These are phyloP conservation scores for Agrocybe chaxingu DNA, from an alignment of 768 basidiomycete species.

Conservation along the genomic window DNA sequence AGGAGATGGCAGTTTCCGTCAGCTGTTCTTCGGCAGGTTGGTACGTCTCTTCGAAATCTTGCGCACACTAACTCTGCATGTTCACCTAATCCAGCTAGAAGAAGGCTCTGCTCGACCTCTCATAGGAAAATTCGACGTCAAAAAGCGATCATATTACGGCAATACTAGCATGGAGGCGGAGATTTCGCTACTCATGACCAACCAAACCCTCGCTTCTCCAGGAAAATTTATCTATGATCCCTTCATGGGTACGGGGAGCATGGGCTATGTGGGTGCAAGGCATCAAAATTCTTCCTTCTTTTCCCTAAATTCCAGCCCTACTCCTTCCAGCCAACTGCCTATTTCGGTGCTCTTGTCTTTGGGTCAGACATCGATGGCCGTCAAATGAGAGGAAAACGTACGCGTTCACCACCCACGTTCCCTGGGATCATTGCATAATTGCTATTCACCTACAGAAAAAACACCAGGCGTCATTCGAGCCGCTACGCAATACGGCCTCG, in stretches of 20 bases:
- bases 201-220: slow-evolving; percentile 86
- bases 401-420: slow-evolving; percentile 4
- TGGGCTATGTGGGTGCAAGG: slow-evolving; percentile 65
- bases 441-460: slow-evolving; percentile 25
- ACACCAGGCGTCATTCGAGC: slow-evolving; percentile 75
- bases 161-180: slow-evolving; percentile 99
- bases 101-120: slow-evolving; percentile 69
- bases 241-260: slow-evolving; percentile 90
- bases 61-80: background rate
- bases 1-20: slow-evolving; percentile 64
- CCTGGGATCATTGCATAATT: background rate
- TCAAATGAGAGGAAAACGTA: slow-evolving; percentile 94
- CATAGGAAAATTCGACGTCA: slow-evolving; percentile 76
- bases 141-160: slow-evolving; percentile 86
- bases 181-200: slow-evolving; percentile 93
- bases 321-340: slow-evolving; percentile 65
- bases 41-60: slow-evolving; percentile 40
- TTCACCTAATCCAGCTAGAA: slow-evolving; percentile 33
- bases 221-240: slow-evolving; percentile 95
- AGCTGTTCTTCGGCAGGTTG: slow-evolving; percentile 84
- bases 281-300: background rate
- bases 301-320: background rate
- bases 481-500: slow-evolving; percentile 80
- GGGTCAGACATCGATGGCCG: slow-evolving; percentile 97
- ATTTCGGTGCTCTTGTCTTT: slow-evolving; percentile 84